Evolutionary conservation across 371 early-diverging fungal genomes (phyloP), one percentile per base, ranked within the genome.

Genomic region (Amoeboaphelidium protococcarum): DNA sequence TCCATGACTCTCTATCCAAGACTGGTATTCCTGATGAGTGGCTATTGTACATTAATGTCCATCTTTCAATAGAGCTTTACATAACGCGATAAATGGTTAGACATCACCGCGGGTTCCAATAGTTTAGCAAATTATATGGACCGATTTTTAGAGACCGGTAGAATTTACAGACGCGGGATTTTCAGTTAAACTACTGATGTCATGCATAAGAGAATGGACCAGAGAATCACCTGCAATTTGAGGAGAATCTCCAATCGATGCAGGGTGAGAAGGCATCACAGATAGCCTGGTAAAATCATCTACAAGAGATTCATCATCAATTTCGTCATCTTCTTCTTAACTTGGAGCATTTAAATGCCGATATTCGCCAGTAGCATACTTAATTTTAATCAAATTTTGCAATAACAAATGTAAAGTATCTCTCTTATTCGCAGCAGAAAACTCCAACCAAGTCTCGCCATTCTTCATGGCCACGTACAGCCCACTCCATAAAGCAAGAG

Each of bases 101-200:
- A 83, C 81, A 57, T 82, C 84, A 3, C 84, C 84, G 27, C 84
- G 67, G 4, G 80, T 76, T n/a, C 84, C 84, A 50, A 83, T 79
- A 0, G 82, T 81, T 31, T 81, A 55, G 47, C 74, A 73, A 0
- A 82, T 81, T 47, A 82, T 73, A 49, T 69, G 80, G 50, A 82
- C 22, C 58, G 56, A 13, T 60, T 58, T 1, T 68, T 62, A 24
- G 20, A 26, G 6, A 16, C 52, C 54, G 41, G 55, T 46, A 2
- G 50, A 37, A 1, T 55, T 50, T n/a, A 54, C 49, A 2, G 50
- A 50, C 23, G 47, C 43, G 50, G 53, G 47, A 1, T 46, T 46
- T 45, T 53, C 52, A 23, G 54, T 44, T 45, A 49, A 48, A 13
- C 53, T 44, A 57, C n/a, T 47, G 46, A 13, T 54, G 51, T 19